A percentile compares a stretch with the other conserved stretches of the same genome.
Conservation (phyloP, 2,329 filamentous ascomycete species). For the Leptographium lundbergii region DNA sequence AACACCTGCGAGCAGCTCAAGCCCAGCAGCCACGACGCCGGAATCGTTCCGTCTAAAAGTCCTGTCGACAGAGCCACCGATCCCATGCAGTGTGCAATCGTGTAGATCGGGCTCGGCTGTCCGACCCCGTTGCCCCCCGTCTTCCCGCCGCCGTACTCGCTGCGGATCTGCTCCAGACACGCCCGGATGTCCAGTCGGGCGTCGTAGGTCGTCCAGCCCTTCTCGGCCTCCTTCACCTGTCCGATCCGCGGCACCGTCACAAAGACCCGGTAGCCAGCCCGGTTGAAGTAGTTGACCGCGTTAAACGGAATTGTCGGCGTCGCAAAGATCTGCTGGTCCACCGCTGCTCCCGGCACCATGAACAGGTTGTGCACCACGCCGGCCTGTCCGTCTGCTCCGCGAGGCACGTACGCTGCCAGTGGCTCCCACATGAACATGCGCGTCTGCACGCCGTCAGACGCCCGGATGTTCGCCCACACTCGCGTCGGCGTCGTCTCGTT, state of each 20-base stretch:
- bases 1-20: slow-evolving; percentile 50
- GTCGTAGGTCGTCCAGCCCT: slow-evolving; percentile 46
- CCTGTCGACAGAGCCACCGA: slow-evolving; percentile 44
- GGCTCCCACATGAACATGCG: slow-evolving; percentile 46
- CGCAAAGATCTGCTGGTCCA: slow-evolving; percentile 51
- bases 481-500: slow-evolving; percentile 34
- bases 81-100: slow-evolving; percentile 51
- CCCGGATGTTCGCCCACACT: slow-evolving; percentile 31
- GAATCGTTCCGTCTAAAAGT: slow-evolving; percentile 50
- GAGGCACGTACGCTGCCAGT: slow-evolving; percentile 25
- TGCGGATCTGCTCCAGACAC: slow-evolving; percentile 38
- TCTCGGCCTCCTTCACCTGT: slow-evolving; percentile 33
- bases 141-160: slow-evolving; percentile 18
- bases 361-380: slow-evolving; percentile 36
- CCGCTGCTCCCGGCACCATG: slow-evolving; percentile 49
- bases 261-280: slow-evolving; percentile 47
- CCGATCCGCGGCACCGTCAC: slow-evolving; percentile 46
- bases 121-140: not conserved
- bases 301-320: slow-evolving; percentile 52
- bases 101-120: slow-evolving; percentile 31
- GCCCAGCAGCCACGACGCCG: slow-evolving; percentile 41
- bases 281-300: slow-evolving; percentile 48
- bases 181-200: slow-evolving; percentile 46
- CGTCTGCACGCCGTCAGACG: slow-evolving; percentile 38
- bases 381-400: slow-evolving; percentile 9